Evolutionary conservation across 2,329 filamentous ascomycete genomes (phyloP).

Genomic region (Neofusicoccum sp.): DNA sequence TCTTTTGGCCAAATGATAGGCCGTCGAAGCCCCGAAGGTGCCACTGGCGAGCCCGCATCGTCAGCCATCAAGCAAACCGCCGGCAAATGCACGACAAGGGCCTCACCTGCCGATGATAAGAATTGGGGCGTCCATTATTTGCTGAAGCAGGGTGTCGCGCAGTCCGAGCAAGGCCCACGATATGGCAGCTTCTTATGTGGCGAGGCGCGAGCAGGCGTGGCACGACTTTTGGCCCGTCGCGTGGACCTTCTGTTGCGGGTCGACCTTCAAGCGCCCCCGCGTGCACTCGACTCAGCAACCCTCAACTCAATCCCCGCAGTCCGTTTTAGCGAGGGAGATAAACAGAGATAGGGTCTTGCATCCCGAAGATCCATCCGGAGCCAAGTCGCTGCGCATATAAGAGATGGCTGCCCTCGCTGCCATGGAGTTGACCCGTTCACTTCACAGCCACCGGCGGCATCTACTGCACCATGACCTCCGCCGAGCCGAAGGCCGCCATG

Average conservation of each 20-base stretch:
- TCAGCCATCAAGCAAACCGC: background rate
- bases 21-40: conserved; percentile 36
- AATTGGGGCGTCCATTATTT: conserved; percentile 7
- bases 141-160: background rate
- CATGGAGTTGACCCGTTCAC: background rate
- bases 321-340: conserved; percentile 2
- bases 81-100: background rate
- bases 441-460: background rate
- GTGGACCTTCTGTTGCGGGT: conserved; percentile 16
- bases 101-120: conserved; percentile 17
- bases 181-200: conserved; percentile 11
- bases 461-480: background rate
- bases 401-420: background rate
- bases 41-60: conserved; percentile 30
- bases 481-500: background rate
- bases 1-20: conserved; percentile 33
- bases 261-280: conserved; percentile 5
- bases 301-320: conserved; percentile 9
- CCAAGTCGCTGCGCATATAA: background rate
- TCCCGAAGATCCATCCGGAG: background rate
- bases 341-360: conserved; percentile 5
- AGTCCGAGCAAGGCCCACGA: too few relatives aligned
- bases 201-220: background rate
- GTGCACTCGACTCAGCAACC: background rate
- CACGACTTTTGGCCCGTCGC: conserved; percentile 7